Conservation (phyloP, 257 asterid genomes). For the Coffea canephora region DNA sequence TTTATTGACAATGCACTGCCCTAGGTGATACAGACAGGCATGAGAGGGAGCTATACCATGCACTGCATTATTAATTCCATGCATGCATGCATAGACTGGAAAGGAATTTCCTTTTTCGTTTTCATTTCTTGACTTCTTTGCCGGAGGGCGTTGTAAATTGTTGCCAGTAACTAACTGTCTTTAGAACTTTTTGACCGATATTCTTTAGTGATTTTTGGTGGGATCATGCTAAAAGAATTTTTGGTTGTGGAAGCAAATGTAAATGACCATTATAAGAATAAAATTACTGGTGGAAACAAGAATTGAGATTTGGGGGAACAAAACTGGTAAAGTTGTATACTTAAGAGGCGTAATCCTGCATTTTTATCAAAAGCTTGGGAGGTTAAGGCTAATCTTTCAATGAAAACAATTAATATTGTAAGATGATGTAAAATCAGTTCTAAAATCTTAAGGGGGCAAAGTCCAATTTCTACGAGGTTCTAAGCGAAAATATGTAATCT, state of each 20-base stretch:
- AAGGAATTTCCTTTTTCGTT: neutral
- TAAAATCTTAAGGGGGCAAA: too few species aligned
- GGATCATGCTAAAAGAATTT: neutral
- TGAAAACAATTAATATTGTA: too few species aligned
- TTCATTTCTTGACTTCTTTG: neutral
- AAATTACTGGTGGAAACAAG: neutral
- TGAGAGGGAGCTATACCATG: neutral
- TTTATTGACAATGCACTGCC: constrained; percentile 67
- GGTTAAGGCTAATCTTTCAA: too few species aligned
- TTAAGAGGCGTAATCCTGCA: too few species aligned
- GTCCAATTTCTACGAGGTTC: too few species aligned
- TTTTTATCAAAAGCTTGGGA: too few species aligned
- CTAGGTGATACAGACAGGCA: constrained; percentile 33
- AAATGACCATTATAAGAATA: neutral
- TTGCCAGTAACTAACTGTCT: neutral
- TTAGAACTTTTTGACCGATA: neutral
- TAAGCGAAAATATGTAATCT: too few species aligned
- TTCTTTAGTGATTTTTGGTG: neutral
- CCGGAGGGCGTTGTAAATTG: neutral
- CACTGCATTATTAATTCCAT: neutral
- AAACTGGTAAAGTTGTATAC: too few species aligned
- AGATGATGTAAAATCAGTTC: too few species aligned
- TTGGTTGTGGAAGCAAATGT: neutral
- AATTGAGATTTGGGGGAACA: neutral
- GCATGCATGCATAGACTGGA: neutral